phyloP scores from a whole-genome alignment of 2,329 filamentous ascomycete species.

The Talaromyces sp. region DNA sequence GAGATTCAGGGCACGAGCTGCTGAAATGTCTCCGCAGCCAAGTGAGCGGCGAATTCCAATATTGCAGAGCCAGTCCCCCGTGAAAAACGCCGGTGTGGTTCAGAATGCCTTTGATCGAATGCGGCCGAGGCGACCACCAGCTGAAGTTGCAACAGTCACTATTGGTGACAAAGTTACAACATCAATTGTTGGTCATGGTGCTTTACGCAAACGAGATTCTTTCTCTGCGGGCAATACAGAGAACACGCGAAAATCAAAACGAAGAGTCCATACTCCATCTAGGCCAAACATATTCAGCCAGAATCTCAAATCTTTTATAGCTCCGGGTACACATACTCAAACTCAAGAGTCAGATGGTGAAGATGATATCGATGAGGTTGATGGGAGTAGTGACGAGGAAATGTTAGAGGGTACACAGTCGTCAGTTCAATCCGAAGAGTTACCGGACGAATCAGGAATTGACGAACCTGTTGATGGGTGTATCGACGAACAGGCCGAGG shows the following conservation, averaged over 20 bases:
- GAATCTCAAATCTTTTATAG: constrained; percentile 50
- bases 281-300: constrained; percentile 40
- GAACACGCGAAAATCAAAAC: constrained; percentile 32
- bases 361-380: neutral
- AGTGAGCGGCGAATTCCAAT: constrained; percentile 16
- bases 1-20: constrained; percentile 13
- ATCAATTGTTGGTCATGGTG: constrained; percentile 57
- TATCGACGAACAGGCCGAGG: neutral
- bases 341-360: constrained; percentile 16
- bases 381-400: constrained; percentile 19
- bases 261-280: constrained; percentile 34
- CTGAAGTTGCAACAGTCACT: constrained; percentile 68
- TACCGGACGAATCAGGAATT: neutral
- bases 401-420: neutral
- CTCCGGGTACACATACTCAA: constrained; percentile 46
- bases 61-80: constrained; percentile 11
- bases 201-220: constrained; percentile 33
- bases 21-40: constrained; percentile 2
- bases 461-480: neutral
- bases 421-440: neutral
- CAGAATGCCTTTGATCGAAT: constrained; percentile 61
- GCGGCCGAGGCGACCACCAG: constrained; percentile 56
- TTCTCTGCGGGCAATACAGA: constrained; percentile 22
- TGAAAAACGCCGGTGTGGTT: constrained; percentile 43
- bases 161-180: constrained; percentile 64